Conservation (phyloP, 2,329 filamentous ascomycete genomes). For the Cladosporium oxysporum region DNA sequence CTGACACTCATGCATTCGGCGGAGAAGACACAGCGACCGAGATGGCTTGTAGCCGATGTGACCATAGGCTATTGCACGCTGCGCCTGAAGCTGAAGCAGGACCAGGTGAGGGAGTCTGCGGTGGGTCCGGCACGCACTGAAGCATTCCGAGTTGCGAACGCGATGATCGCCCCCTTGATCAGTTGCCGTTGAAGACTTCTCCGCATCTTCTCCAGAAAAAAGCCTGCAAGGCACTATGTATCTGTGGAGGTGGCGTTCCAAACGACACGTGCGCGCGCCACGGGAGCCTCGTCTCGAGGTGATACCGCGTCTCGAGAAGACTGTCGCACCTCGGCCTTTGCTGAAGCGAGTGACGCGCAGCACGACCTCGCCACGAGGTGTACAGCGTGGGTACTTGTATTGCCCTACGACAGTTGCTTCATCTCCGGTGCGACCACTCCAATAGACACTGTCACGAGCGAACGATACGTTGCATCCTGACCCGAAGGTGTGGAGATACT, state of each 20-base stretch:
- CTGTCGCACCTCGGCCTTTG: neutral
- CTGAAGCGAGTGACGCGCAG: neutral
- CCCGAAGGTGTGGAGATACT: neutral
- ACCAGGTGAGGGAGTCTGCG: neutral
- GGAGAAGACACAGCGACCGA: neutral
- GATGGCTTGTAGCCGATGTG: neutral
- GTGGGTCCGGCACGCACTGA: neutral
- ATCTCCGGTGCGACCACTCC: neutral
- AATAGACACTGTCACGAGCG: neutral
- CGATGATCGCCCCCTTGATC: neutral
- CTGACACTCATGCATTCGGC: neutral
- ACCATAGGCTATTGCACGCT: conserved; percentile 8
- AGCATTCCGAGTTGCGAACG: neutral
- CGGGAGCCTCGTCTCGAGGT: neutral
- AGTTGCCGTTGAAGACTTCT: conserved; percentile 4
- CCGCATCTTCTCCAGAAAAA: conserved; percentile 17
- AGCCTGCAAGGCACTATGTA: neutral
- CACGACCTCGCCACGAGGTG: conserved; percentile 4
- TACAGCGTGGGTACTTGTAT: neutral
- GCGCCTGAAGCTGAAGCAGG: neutral
- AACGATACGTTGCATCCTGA: neutral
- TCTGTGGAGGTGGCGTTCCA: conserved; percentile 14
- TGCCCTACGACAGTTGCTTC: neutral
- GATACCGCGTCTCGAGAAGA: neutral
- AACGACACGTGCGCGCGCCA: neutral